Base-by-base conservation (phyloP, 2,329 filamentous ascomycete species). In the Emergomyces pasteurianus region DNA sequence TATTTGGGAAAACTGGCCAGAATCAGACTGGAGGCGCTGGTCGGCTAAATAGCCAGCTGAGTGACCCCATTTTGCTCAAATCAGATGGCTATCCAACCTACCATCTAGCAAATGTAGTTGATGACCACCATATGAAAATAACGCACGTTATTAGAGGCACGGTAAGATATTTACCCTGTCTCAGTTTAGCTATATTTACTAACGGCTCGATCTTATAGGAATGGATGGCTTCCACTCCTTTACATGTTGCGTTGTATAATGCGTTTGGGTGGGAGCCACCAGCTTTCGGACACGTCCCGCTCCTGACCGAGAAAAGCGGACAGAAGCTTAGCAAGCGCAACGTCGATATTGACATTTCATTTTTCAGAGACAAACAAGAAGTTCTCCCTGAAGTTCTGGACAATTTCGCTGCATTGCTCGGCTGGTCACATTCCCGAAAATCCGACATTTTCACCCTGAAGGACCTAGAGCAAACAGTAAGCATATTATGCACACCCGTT, bases 31-130 rank as follows among this genome's bases (percentile, higher is more conserved):
- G 38, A 16, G 58, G 46, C 31, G 59, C 43, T 42, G 61, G 56
- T 75, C 77, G 73, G 42, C 68, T 74, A 58, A 75, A 74, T 62
- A 77, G 80, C 59, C 75, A 74, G 42, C 79, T 81, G 28, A 90
- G 94, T 66, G 92, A 97, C 69, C 92, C 91, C 23, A 89, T 99
- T 63, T 79, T 99, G 47, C 78, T 96, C 63, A 99, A 99, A 74
- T 87, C 86, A 0, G 94, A 99, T 71, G 92, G 91, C 0, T 88
- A 88, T 65, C 94, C 94, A 0, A 99, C 95, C 0, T 99, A 99
- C 70, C 94, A 99, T 73, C 86, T 99, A 63, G 94, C 94, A 4
- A 99, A 97, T 70, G 92, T 99, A 9, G 87, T 99, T 4, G 94
- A 99, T 70, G 94, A 99, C 70, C 90, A 96, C 72, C 79, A 88